Conservation (phyloP, 208 protist species). For the Crithidia sp. region DNA sequence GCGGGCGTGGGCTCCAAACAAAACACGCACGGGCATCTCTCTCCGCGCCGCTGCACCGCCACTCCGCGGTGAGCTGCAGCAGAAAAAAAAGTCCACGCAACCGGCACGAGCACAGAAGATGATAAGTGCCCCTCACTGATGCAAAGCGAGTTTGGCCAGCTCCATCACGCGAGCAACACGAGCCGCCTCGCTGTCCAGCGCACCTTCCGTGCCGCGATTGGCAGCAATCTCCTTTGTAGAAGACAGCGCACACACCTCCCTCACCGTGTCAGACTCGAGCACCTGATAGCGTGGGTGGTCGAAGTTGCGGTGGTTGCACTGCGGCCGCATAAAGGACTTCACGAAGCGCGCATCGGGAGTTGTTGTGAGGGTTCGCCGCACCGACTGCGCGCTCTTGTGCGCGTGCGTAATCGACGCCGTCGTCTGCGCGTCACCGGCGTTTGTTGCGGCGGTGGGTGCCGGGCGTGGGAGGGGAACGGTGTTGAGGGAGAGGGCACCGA, state of each 20-base stretch:
- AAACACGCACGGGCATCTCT: too few relatives aligned
- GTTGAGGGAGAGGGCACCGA: conserved; percentile 54
- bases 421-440: neutral
- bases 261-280: conserved; percentile 12
- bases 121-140: neutral
- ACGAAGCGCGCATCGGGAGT: conserved; percentile 40
- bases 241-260: conserved; percentile 10
- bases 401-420: neutral
- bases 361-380: conserved; percentile 31
- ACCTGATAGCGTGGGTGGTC: conserved; percentile 34
- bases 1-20: too few relatives aligned
- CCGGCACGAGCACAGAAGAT: neutral
- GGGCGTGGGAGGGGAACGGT: conserved; percentile 17
- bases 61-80: neutral
- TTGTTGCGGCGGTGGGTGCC: neutral
- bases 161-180: conserved; percentile 21
- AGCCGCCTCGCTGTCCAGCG: neutral
- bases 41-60: too few relatives aligned
- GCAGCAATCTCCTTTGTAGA: neutral
- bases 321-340: conserved; percentile 62
- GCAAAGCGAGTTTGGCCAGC: conserved; percentile 20
- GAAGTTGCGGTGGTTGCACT: conserved; percentile 50
- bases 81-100: neutral
- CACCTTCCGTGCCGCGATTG: neutral
- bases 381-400: conserved; percentile 18